Evolutionary conservation across 495 filamentous ascomycete genomes (phyloP), one percentile per base, ranked within the genome.

Genomic region (Penicillium verhagenii): DNA sequence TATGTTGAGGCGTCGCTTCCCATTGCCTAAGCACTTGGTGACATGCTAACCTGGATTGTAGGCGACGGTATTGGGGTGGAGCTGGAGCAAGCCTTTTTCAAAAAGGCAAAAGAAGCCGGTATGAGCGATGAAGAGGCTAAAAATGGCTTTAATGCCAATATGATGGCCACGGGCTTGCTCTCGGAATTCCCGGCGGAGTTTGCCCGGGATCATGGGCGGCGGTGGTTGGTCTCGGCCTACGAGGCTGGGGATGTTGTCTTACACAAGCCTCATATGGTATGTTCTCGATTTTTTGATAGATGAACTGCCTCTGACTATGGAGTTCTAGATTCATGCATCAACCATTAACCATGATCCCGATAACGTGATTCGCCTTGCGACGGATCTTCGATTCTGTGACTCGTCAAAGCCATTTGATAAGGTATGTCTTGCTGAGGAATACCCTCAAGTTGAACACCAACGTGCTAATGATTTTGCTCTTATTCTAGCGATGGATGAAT

Each of bases 171-270:
- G 4, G 82, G 78, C 0, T 56, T 77, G 39, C 66, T 81, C 2
- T 77, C 76, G 1, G 75, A 79, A 31, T 63, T 52, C n/a, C 75
- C 77, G 14, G 68, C 68, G 33, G 69, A 64, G 42, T 81, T 82
- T 63, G 74, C 68, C 13, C 63, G 63, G 8, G 63, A 71, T 20
- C 62, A 74, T 54, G 60, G 61, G n/a, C 63, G 70, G 28, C 73
- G 74, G 52, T 85, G 82, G 82, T 64, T 86, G 50, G 75, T 79
- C 1, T 76, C 77, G 8, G 70, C 72, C 5, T 86, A 77, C 58
- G 77, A 83, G 47, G 82, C 83, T n/a, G 83, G 83, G 0, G 82
- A 86, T 70, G 79, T 85, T 14, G 80, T 84, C 4, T 66, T 84
- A 31, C 83, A 85, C 54, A 79, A 80, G 42, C 79, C 81, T 29